Evolutionary conservation across 257 asterid genomes (phyloP).

Genomic region (Solanum acaule): DNA sequence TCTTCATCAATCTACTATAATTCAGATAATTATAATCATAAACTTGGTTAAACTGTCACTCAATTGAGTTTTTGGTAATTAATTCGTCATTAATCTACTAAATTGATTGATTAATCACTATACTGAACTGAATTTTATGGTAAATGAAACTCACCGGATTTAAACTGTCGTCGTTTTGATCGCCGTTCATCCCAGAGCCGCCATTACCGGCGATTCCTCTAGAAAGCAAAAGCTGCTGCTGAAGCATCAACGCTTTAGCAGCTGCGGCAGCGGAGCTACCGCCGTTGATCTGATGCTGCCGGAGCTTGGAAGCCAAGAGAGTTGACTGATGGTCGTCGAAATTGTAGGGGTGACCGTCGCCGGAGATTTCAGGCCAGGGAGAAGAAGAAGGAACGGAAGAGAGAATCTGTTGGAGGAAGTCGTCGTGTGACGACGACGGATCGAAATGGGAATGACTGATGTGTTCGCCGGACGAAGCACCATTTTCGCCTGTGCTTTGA

Average conservation of each 20-base stretch:
- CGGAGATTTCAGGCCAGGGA: conserved; percentile 10
- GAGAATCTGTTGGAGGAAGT: conserved; percentile 71
- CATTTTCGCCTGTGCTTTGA: conserved; percentile 11
- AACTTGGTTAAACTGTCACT: background rate
- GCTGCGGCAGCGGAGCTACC: background rate
- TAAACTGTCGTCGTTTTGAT: background rate
- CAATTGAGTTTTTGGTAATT: background rate
- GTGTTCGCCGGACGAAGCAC: conserved; percentile 1
- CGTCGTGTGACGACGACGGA: conserved; percentile 54
- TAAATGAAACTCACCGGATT: conserved; percentile 20
- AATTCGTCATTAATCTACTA: background rate
- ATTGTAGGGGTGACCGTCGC: conserved; percentile 19
- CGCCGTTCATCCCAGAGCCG: background rate
- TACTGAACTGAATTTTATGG: background rate
- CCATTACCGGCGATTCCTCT: conserved; percentile 28
- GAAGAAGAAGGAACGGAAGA: conserved; percentile 52
- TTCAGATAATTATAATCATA: background rate
- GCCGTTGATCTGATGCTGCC: conserved; percentile 61
- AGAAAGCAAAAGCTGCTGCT: conserved; percentile 62
- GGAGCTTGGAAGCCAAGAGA: conserved; percentile 45
- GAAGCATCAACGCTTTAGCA: conserved; percentile 60
- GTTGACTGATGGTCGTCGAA: conserved; percentile 41
- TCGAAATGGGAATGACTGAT: conserved; percentile 27
- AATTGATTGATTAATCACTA: background rate
- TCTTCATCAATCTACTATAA: background rate